Evolutionary conservation across 2,329 filamentous ascomycete genomes (phyloP).

Genomic region (Lecanosticta acicola): DNA sequence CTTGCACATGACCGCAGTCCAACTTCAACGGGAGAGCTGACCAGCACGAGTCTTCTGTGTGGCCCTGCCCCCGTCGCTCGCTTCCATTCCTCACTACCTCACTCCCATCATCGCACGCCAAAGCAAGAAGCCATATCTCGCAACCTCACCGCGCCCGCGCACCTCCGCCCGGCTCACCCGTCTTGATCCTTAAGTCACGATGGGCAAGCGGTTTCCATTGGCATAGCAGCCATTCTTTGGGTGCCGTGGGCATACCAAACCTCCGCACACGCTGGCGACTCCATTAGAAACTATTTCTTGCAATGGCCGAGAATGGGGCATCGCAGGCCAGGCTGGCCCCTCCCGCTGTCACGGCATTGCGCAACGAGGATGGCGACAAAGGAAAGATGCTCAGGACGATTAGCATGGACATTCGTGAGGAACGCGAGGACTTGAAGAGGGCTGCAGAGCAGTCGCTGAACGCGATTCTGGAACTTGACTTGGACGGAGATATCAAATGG

Average conservation of each 20-base stretch:
- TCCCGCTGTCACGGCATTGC: constrained; percentile 41
- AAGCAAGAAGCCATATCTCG: background rate
- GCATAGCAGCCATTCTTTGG: constrained; percentile 8
- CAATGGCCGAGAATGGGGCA: constrained; percentile 17
- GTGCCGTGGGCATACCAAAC: constrained; percentile 7
- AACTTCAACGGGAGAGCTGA: background rate
- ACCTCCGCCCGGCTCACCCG: constrained; percentile 1
- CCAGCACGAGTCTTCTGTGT: background rate
- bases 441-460: constrained; percentile 95
- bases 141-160: background rate
- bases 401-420: constrained; percentile 85
- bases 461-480: constrained; percentile 87
- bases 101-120: background rate
- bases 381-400: constrained; percentile 55
- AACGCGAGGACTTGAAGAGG: constrained; percentile 88
- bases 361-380: constrained; percentile 21
- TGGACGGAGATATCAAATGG: constrained; percentile 89
- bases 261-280: constrained; percentile 2
- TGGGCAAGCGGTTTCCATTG: constrained; percentile 8
- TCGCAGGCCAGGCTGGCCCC: constrained; percentile 34
- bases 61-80: background rate
- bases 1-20: background rate
- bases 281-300: constrained; percentile 2
- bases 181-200: constrained; percentile 13
- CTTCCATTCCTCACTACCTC: background rate